These are phyloP conservation scores for Neurospora sp. DNA, from an alignment of 495 filamentous ascomycete species.

Conservation along the genomic window DNA sequence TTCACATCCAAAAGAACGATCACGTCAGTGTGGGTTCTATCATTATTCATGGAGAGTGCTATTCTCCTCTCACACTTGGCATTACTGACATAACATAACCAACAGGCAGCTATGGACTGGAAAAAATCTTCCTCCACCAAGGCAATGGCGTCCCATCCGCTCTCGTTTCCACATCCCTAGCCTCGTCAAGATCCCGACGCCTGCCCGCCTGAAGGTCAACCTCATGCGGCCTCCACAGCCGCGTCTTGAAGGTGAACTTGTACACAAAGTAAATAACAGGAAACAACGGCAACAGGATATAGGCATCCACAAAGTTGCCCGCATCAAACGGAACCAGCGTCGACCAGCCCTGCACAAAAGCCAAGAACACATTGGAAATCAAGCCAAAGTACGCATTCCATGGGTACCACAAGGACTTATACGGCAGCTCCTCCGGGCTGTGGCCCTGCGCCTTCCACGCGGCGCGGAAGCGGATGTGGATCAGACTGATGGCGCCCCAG, in stretches of 20 bases:
- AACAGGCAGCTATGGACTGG: constrained; percentile 4
- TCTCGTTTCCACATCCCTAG: constrained; percentile 12
- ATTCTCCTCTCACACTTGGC: background rate
- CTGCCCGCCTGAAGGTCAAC: constrained; percentile 53
- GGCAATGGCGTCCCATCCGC: constrained; percentile 4
- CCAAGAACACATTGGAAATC: constrained; percentile 49
- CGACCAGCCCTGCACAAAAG: constrained; percentile 54
- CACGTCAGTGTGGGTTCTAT: too few species aligned
- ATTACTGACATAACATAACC: background rate
- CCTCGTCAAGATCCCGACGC: constrained; percentile 36
- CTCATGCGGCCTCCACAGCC: constrained; percentile 39
- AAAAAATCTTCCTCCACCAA: constrained; percentile 19
- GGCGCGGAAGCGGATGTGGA: constrained; percentile 56
- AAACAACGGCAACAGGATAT: constrained; percentile 59
- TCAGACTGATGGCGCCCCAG: constrained; percentile 55
- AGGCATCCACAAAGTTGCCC: constrained; percentile 54
- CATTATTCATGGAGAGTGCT: background rate
- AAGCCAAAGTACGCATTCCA: constrained; percentile 54
- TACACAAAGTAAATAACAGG: constrained; percentile 47
- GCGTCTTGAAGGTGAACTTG: constrained; percentile 51
- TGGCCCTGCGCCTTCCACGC: constrained; percentile 49
- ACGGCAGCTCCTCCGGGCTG: constrained; percentile 43
- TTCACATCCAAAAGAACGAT: too few species aligned
- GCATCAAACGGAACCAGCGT: constrained; percentile 47
- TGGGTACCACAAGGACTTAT: constrained; percentile 48